These are phyloP conservation scores for Aphanomyces euteiches DNA, from an alignment of 352 stramenopile species.

Conservation along the genomic window DNA sequence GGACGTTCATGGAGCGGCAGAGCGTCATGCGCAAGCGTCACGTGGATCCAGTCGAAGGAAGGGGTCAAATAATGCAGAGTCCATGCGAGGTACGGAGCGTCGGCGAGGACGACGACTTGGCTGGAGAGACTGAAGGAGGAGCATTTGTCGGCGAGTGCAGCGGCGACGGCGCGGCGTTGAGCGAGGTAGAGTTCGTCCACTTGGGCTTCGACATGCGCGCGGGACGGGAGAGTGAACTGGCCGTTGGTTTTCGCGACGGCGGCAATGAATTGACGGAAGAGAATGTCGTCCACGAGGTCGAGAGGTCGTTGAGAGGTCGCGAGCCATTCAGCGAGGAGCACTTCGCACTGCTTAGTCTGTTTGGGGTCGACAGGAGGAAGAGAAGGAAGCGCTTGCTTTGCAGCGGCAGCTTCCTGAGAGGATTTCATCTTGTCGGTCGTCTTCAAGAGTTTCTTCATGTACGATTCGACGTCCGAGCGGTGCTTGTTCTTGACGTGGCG, in stretches of 20 bases:
- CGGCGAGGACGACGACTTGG: background rate
- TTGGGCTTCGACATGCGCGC: conserved; percentile 1
- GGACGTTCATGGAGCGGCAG: background rate
- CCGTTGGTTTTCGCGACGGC: background rate
- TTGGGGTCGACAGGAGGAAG: background rate
- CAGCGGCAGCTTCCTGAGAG: too few relatives aligned
- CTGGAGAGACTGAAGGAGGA: conserved; percentile 20
- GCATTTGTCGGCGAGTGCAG: background rate
- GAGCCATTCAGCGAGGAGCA: conserved; percentile 9
- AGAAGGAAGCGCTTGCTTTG: background rate
- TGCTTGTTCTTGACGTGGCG: conserved; percentile 30
- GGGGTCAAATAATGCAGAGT: conserved; percentile 18
- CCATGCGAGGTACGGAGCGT: background rate
- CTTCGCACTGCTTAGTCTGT: background rate
- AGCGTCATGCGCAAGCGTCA: background rate
- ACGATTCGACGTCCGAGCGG: conserved; percentile 12
- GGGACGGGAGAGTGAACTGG: background rate
- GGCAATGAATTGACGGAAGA: conserved; percentile 3
- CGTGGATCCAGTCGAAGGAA: conserved; percentile 13
- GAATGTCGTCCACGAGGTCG: conserved; percentile 6
- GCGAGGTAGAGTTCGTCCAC: conserved; percentile 11
- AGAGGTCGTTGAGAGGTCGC: background rate
- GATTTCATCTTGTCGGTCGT: conserved; percentile 14
- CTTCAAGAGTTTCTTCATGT: conserved; percentile 24
- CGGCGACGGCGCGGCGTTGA: background rate